Conservation (phyloP, 1,139 yeast genomes). For the Candida pseudoviswanathii region DNA sequence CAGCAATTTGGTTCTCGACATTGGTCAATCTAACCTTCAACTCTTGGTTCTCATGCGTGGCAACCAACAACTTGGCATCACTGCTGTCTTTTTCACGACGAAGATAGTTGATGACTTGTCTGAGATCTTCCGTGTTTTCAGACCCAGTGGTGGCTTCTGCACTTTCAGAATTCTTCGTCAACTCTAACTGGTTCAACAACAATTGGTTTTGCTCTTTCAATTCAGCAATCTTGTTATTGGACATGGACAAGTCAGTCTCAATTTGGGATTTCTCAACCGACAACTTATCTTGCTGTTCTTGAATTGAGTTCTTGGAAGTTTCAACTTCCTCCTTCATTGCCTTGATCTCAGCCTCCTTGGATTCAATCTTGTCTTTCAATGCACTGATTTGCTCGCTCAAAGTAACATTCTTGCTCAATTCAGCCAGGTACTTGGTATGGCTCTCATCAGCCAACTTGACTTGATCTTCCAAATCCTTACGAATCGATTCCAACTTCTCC, state of each 20-base stretch:
- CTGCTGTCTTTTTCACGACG: slow-evolving; percentile 79
- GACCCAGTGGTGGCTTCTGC: slow-evolving; percentile 15
- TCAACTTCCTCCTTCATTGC: slow-evolving; percentile 30
- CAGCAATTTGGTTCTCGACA: slow-evolving; percentile 45
- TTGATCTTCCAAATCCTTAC: slow-evolving; percentile 54
- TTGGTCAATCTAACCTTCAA: slow-evolving; percentile 46
- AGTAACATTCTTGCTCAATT: slow-evolving; percentile 58
- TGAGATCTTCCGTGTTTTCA: slow-evolving; percentile 27
- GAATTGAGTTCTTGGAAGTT: slow-evolving; percentile 20
- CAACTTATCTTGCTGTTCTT: slow-evolving; percentile 27
- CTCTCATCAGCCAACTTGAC: slow-evolving; percentile 48
- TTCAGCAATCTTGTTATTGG: slow-evolving; percentile 54
- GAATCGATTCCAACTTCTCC: slow-evolving; percentile 29
- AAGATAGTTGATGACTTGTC: slow-evolving; percentile 62
- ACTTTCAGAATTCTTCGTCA: slow-evolving; percentile 24
- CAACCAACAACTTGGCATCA: slow-evolving; percentile 57
- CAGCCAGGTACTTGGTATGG: slow-evolving; percentile 60
- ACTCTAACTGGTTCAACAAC: slow-evolving; percentile 70
- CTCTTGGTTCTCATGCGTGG: slow-evolving; percentile 50
- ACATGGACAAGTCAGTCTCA: slow-evolving; percentile 55
- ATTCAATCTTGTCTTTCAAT: slow-evolving; percentile 45
- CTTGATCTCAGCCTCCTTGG: slow-evolving; percentile 37
- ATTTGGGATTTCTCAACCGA: slow-evolving; percentile 31
- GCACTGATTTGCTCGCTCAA: slow-evolving; percentile 46
- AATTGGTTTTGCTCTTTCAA: slow-evolving; percentile 66